Conservation (phyloP, 768 basidiomycete genomes). For the Termitomyces titanicus region DNA sequence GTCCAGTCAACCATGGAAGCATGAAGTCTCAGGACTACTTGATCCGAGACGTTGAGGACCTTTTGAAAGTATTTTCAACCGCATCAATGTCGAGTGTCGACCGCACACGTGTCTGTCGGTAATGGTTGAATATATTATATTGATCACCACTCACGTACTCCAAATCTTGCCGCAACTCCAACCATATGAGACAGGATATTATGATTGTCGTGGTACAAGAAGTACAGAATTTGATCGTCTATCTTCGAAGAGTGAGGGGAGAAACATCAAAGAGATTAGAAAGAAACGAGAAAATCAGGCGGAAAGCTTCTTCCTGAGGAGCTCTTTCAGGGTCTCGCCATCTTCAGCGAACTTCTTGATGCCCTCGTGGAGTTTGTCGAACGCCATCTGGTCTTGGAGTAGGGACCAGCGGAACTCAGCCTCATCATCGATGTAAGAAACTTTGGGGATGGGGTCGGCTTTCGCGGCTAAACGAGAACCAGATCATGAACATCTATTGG, state of each 20-base stretch:
- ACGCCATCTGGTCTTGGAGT: slow-evolving; percentile 95
- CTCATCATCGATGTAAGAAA: slow-evolving; percentile 87
- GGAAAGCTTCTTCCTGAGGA: slow-evolving; percentile 68
- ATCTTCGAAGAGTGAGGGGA: not conserved
- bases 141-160: too few species aligned
- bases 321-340: slow-evolving; percentile 80
- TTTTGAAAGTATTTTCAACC: too few species aligned
- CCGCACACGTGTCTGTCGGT: too few species aligned
- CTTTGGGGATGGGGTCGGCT: slow-evolving; percentile 69
- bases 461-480: slow-evolving; percentile 37
- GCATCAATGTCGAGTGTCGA: too few species aligned
- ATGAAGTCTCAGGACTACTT: too few species aligned
- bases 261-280: not conserved
- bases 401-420: slow-evolving; percentile 94
- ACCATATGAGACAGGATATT: too few species aligned
- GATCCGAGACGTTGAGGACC: too few species aligned
- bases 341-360: slow-evolving; percentile 99
- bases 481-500: not conserved
- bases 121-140: too few species aligned
- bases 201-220: not conserved
- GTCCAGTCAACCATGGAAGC: too few species aligned
- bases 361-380: slow-evolving; percentile 97
- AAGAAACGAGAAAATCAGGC: slow-evolving; percentile 29
- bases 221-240: not conserved
- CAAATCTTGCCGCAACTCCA: too few species aligned